Conservation (phyloP, 2,329 filamentous ascomycete genomes). For the Trichoderma sp. region DNA sequence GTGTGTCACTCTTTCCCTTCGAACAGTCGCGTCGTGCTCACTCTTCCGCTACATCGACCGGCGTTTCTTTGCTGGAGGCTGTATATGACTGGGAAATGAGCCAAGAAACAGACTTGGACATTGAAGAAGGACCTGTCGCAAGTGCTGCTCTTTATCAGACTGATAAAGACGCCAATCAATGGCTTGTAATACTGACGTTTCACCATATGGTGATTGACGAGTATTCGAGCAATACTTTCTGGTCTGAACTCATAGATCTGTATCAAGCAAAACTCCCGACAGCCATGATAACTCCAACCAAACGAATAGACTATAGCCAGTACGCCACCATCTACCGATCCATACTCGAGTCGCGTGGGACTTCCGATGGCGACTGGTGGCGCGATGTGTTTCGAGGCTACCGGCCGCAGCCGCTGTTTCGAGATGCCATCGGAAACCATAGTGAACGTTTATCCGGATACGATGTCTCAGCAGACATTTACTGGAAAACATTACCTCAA, state of each 20-base stretch:
- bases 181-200: neutral
- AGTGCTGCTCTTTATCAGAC: neutral
- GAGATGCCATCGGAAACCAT: neutral
- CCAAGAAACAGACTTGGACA: neutral
- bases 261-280: neutral
- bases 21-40: neutral
- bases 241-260: neutral
- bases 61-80: neutral
- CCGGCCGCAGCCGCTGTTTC: neutral
- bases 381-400: neutral
- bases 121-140: neutral
- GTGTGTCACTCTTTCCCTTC: neutral
- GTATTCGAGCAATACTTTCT: neutral
- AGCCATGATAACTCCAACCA: neutral
- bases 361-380: neutral
- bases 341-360: neutral
- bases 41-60: neutral
- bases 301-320: neutral
- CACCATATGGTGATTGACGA: neutral
- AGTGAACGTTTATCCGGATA: neutral
- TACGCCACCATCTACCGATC: neutral
- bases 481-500: neutral
- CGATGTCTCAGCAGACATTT: neutral
- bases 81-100: neutral
- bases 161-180: neutral